Percentiles rank a stretch among this genome's conserved stretches.
Evolutionary conservation across 108 stramenopile genomes (phyloP).

Genomic region (Fragilariopsis cylindrus): DNA sequence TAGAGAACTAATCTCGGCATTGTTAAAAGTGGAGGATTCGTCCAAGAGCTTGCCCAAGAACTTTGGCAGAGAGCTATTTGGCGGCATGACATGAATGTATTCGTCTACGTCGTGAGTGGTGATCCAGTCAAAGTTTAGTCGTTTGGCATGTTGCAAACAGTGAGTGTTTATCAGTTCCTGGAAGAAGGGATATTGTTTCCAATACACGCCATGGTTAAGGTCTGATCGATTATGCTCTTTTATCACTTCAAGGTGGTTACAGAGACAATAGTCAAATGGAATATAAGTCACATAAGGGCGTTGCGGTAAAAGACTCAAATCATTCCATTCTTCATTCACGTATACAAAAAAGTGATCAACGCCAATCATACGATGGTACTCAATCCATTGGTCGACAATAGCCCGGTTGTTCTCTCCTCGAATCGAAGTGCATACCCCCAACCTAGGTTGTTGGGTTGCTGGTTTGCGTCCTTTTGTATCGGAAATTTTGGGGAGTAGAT

Average conservation of each 20-base stretch:
- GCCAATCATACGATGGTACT: conserved; percentile 42
- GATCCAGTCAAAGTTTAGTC: conserved; percentile 25
- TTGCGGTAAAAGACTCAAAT: conserved; percentile 8
- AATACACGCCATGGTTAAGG: neutral
- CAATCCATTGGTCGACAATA: conserved; percentile 32
- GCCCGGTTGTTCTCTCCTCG: conserved; percentile 5
- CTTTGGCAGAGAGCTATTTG: neutral
- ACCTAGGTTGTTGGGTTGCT: too few species aligned
- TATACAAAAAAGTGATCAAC: conserved; percentile 38
- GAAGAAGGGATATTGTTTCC: neutral
- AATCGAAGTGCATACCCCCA: neutral
- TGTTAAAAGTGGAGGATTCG: neutral
- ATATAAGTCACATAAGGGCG: conserved; percentile 22
- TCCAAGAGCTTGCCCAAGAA: neutral
- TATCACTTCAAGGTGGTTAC: neutral
- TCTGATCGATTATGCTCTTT: neutral
- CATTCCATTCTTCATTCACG: conserved; percentile 23
- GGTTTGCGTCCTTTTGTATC: too few species aligned
- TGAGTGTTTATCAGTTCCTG: conserved; percentile 10
- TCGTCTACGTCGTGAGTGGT: conserved; percentile 30
- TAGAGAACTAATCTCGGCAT: neutral
- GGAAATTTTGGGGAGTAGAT: too few species aligned
- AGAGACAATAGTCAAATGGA: conserved; percentile 14
- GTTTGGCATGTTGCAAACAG: conserved; percentile 25
- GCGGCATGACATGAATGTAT: conserved; percentile 15